A percentile compares a stretch with the other conserved stretches of the same genome.
Evolutionary conservation across 345 rosid genomes (phyloP).

Genomic region (Melastoma malabathricum): DNA sequence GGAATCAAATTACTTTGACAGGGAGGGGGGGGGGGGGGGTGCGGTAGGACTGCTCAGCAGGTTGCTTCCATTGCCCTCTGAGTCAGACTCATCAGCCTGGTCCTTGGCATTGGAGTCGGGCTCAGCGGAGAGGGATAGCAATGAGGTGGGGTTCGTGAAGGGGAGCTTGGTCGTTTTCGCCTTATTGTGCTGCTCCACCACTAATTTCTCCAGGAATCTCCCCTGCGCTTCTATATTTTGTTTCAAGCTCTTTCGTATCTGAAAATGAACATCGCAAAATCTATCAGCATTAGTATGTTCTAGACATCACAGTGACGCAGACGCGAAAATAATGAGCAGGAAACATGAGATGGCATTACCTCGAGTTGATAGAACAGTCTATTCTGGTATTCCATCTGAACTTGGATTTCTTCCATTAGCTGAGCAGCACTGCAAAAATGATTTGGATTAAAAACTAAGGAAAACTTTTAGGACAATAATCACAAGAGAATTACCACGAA

Average conservation of each 20-base stretch:
- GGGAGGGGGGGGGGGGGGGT: too few species aligned
- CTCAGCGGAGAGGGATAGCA: conserved; percentile 4
- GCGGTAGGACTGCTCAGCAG: too few species aligned
- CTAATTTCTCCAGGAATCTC: conserved; percentile 32
- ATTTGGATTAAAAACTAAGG: not conserved
- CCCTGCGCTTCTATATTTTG: conserved; percentile 42
- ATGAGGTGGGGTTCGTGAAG: not conserved
- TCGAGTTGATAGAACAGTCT: conserved; percentile 25
- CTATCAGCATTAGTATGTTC: not conserved
- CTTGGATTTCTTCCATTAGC: conserved; percentile 37
- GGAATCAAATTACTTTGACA: too few species aligned
- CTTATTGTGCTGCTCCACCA: conserved; percentile 16
- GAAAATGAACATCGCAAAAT: conserved; percentile 1
- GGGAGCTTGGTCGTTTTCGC: conserved; percentile 2
- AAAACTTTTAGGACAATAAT: not conserved
- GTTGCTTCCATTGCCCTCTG: not conserved
- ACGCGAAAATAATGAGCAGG: not conserved
- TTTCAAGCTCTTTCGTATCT: conserved; percentile 41
- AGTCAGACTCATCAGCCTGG: not conserved
- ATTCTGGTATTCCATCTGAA: conserved; percentile 28
- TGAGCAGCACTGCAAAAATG: conserved; percentile 29
- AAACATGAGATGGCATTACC: conserved; percentile 15
- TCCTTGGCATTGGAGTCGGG: conserved; percentile 2
- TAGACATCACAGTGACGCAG: not conserved
- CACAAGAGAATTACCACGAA: conserved; percentile 17